phyloP scores from a whole-genome alignment of 805 yeast genomes.

The Candida boleticola region DNA sequence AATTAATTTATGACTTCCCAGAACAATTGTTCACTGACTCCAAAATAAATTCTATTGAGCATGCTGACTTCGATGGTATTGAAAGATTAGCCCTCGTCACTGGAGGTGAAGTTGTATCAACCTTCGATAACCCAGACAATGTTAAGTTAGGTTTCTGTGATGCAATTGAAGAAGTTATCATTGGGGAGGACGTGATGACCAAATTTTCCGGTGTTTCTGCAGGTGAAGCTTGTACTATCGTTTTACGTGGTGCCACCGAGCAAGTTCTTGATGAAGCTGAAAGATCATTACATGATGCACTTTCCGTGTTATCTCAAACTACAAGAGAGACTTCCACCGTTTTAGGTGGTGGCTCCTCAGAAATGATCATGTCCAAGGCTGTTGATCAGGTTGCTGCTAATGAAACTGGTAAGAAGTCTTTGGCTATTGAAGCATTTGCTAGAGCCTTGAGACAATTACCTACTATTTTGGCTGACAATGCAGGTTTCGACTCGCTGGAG shows the following conservation, averaged over 20 bases:
- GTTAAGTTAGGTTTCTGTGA: conserved; percentile 89
- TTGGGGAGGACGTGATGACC: conserved; percentile 89
- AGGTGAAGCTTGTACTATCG: conserved; percentile 95
- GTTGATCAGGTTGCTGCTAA: conserved; percentile 91
- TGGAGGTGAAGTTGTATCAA: conserved; percentile 97
- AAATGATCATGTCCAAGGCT: conserved; percentile 91
- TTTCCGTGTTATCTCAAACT: conserved; percentile 92
- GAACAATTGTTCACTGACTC: conserved; percentile 91
- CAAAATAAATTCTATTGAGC: conserved; percentile 89
- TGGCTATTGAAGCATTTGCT: conserved; percentile 94
- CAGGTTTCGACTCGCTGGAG: conserved; percentile 94
- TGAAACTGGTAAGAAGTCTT: conserved; percentile 86
- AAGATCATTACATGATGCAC: conserved; percentile 81
- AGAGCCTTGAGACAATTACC: conserved; percentile 93
- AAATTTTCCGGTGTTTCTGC: conserved; percentile 94
- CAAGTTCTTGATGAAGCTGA: conserved; percentile 49
- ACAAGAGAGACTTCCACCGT: conserved; percentile 90
- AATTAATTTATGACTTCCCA: conserved; percentile 96
- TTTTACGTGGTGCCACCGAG: conserved; percentile 62
- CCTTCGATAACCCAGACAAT: conserved; percentile 87
- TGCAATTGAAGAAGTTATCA: conserved; percentile 81
- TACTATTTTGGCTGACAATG: conserved; percentile 92
- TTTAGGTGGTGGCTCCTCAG: conserved; percentile 91
- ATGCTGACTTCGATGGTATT: conserved; percentile 97
- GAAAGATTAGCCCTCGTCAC: conserved; percentile 95